phyloP scores from a whole-genome alignment of 345 rosid genomes.

The Odontarrhena argentea region DNA sequence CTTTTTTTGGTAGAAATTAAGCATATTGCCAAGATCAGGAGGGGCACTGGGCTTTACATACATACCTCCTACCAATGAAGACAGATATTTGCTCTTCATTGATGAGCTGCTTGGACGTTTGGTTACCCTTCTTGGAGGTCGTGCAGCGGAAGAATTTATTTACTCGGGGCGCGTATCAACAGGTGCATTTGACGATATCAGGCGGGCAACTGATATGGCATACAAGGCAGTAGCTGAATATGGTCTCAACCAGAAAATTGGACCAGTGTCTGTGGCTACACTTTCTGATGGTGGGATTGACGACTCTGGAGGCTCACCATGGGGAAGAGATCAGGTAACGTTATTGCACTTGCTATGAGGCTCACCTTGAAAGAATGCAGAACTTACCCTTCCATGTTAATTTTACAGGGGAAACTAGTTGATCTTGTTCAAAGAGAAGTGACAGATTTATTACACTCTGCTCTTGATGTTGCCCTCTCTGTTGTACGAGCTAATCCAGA shows the following conservation, averaged over 20 bases:
- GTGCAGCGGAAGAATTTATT: conserved; percentile 94
- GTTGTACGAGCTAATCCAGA: conserved; percentile 86
- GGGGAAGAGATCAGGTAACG: conserved; percentile 90
- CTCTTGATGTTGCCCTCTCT: conserved; percentile 64
- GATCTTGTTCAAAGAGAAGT: conserved; percentile 95
- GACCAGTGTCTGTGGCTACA: conserved; percentile 82
- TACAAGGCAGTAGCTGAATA: conserved; percentile 97
- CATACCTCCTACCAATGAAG: conserved; percentile 79
- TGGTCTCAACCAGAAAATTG: conserved; percentile 85
- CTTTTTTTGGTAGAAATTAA: conserved; percentile 63
- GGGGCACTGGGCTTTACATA: conserved; percentile 96
- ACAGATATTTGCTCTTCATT: conserved; percentile 86
- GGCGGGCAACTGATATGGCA: conserved; percentile 94
- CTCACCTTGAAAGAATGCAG: not conserved
- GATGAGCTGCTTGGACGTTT: conserved; percentile 92
- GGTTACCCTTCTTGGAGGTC: conserved; percentile 97
- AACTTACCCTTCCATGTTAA: not conserved
- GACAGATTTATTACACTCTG: conserved; percentile 70
- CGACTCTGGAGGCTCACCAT: conserved; percentile 68
- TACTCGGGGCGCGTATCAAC: conserved; percentile 93
- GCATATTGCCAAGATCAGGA: conserved; percentile 97
- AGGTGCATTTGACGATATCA: conserved; percentile 94
- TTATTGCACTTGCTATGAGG: not conserved
- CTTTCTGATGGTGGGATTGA: conserved; percentile 88
- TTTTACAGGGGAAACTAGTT: conserved; percentile 75